These are phyloP conservation scores for Raddia guianensis DNA, from an alignment of 176 grass and related monocot species.

Conservation along the genomic window DNA sequence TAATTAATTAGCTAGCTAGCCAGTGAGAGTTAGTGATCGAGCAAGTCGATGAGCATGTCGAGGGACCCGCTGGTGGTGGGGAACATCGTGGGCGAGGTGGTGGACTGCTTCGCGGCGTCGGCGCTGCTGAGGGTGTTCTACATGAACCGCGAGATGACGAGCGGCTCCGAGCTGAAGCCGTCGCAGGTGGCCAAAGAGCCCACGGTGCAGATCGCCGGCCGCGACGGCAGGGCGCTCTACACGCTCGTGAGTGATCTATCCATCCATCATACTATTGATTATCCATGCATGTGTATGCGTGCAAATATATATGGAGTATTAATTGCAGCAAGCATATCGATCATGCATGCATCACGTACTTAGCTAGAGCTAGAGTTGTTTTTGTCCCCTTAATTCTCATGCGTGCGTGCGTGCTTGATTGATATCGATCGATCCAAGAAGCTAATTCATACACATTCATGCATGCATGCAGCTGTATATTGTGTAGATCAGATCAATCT, in stretches of 20 bases:
- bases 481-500: neutral
- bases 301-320: no score
- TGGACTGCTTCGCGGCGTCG: constrained; percentile 57
- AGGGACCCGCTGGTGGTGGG: constrained; percentile 82
- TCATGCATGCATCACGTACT: no score
- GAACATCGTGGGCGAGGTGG: constrained; percentile 61
- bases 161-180: constrained; percentile 79
- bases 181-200: constrained; percentile 67
- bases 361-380: no score
- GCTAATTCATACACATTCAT: no score
- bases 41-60: constrained; percentile 39
- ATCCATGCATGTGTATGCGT: no score
- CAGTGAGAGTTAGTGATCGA: no score
- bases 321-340: no score
- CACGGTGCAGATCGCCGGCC: constrained; percentile 52
- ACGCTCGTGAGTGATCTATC: constrained; percentile 59
- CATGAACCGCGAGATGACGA: constrained; percentile 63
- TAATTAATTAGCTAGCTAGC: no score
- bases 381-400: no score
- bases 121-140: constrained; percentile 61
- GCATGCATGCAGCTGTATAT: no score
- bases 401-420: neutral
- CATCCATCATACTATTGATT: no score
- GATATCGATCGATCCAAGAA: neutral
- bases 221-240: constrained; percentile 55